phyloP scores from a whole-genome alignment of 1,139 yeast species.

The Hanseniaspora sp. region DNA sequence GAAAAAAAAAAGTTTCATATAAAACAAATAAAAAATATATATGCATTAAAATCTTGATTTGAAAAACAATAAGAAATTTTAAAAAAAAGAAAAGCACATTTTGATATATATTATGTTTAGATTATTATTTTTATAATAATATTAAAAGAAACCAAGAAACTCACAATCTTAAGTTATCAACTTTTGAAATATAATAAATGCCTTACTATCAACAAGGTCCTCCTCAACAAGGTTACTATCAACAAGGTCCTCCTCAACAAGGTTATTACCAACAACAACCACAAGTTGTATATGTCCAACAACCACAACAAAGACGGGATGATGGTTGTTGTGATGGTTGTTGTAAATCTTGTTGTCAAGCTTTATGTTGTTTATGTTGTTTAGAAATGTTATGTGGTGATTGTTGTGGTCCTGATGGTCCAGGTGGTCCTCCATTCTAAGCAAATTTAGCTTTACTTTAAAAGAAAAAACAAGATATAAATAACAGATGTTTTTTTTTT shows the following conservation, averaged over 20 bases:
- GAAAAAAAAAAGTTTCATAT: no score
- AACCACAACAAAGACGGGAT: conserved; percentile 26
- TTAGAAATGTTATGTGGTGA: conserved; percentile 29
- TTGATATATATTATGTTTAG: no score
- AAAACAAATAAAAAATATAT: no score
- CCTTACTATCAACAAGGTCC: conserved; percentile 27
- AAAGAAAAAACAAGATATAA: no score
- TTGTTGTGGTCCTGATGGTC: conserved; percentile 1
- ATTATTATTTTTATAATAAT: no score
- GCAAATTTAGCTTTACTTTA: neutral
- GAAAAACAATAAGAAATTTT: no score
- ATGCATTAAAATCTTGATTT: no score
- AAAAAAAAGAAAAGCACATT: no score
- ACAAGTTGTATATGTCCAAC: conserved; percentile 35
- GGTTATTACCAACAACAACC: conserved; percentile 30
- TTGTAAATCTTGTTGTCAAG: conserved; percentile 32
- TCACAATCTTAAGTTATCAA: no score
- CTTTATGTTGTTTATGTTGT: conserved; percentile 32
- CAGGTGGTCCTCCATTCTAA: neutral
- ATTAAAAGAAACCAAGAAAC: neutral
- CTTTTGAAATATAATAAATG: conserved; percentile 15
- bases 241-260: conserved; percentile 28
- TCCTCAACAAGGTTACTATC: conserved; percentile 30
- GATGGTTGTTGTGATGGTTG: conserved; percentile 32
- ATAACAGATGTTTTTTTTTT: no score